phyloP scores from a whole-genome alignment of 1,284 basidiomycete species.

The Irpex sp. region DNA sequence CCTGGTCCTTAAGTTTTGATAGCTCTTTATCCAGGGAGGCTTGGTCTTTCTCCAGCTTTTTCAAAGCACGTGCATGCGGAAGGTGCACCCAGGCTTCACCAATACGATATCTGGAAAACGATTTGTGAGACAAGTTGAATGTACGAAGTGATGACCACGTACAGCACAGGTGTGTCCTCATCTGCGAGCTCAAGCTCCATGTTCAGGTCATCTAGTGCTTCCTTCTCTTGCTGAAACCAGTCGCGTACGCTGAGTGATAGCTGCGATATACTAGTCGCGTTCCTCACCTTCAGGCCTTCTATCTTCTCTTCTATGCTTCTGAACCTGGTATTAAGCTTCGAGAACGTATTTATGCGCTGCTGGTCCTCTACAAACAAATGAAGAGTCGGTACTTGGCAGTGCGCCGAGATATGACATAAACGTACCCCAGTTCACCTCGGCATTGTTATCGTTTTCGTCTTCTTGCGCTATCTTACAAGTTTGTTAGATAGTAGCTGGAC shows the following conservation, averaged over 20 bases:
- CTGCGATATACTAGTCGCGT: background rate
- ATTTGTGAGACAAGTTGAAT: background rate
- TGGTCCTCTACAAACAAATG: slow-evolving; percentile 72
- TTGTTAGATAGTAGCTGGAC: background rate
- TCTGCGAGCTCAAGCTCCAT: slow-evolving; percentile 90
- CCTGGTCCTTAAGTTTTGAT: slow-evolving; percentile 46
- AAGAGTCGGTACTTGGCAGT: background rate
- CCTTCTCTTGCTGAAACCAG: slow-evolving; percentile 78
- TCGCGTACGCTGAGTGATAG: background rate
- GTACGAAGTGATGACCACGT: slow-evolving; percentile 23
- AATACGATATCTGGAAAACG: slow-evolving; percentile 73
- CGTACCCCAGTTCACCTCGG: slow-evolving; percentile 91
- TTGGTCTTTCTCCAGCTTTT: slow-evolving; percentile 74
- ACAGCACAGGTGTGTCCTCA: slow-evolving; percentile 79
- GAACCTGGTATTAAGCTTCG: slow-evolving; percentile 83
- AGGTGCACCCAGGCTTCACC: slow-evolving; percentile 90
- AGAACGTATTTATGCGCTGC: slow-evolving; percentile 89
- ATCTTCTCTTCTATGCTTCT: slow-evolving; percentile 74
- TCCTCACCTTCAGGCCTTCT: slow-evolving; percentile 61
- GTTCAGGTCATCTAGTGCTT: slow-evolving; percentile 85
- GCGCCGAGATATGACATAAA: slow-evolving; percentile 8
- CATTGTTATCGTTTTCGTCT: slow-evolving; percentile 77
- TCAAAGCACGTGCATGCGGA: slow-evolving; percentile 65
- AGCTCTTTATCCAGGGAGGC: slow-evolving; percentile 59
- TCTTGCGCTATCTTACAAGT: slow-evolving; percentile 60